A percentile compares a stretch with the other conserved stretches of the same genome.
Evolutionary conservation across 176 grass and related monocot species (phyloP).

Genomic region (Olyra latifolia): DNA sequence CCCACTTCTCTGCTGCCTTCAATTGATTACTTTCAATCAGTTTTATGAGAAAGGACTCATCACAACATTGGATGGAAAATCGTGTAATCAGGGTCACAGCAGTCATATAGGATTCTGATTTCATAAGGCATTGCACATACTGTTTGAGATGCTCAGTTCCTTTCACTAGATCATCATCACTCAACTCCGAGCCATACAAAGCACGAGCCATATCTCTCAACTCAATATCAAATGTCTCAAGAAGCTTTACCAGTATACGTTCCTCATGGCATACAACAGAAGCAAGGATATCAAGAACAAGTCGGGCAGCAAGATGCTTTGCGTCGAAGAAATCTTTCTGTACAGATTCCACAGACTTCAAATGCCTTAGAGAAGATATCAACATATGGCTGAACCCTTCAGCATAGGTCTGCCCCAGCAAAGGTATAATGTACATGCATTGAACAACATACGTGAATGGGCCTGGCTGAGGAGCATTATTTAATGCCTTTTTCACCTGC

Average conservation of each 20-base stretch:
- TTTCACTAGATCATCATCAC: constrained; percentile 43
- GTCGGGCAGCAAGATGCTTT: constrained; percentile 57
- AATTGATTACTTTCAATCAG: constrained; percentile 71
- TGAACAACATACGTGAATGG: constrained; percentile 93
- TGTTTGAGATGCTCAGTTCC: constrained; percentile 51
- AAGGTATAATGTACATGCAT: constrained; percentile 82
- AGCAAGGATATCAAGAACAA: constrained; percentile 69
- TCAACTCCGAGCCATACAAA: constrained; percentile 54
- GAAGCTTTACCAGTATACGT: constrained; percentile 80
- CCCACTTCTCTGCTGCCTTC: constrained; percentile 74
- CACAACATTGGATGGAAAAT: constrained; percentile 62
- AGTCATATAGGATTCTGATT: constrained; percentile 67
- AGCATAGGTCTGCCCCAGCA: constrained; percentile 64
- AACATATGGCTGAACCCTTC: constrained; percentile 96
- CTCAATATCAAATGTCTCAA: constrained; percentile 81
- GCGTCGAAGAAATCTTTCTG: constrained; percentile 73
- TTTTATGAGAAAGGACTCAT: constrained; percentile 63
- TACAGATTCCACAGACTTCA: constrained; percentile 52
- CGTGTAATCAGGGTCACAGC: constrained; percentile 70
- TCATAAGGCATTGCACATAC: constrained; percentile 47
- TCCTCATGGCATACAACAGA: constrained; percentile 69
- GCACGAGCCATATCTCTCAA: constrained; percentile 71
- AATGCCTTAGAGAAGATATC: constrained; percentile 70
- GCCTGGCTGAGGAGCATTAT: constrained; percentile 77
- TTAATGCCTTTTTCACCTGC: constrained; percentile 60